A percentile compares a stretch with the other conserved stretches of the same genome.
Evolutionary conservation across 2,329 filamentous ascomycete genomes (phyloP).

Genomic region (Clarireedia hainanense): DNA sequence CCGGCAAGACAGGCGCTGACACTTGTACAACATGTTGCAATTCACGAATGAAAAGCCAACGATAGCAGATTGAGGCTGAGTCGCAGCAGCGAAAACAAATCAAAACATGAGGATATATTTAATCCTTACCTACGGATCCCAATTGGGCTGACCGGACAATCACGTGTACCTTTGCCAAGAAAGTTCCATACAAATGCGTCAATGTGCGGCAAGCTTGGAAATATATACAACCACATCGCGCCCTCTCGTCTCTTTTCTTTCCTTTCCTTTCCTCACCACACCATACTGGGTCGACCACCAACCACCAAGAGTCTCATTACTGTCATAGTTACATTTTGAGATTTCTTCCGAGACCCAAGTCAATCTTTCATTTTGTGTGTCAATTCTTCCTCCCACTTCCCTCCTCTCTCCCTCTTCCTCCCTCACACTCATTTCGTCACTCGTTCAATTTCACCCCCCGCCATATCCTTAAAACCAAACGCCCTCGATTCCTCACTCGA

Average conservation of each 20-base stretch:
- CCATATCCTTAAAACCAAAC: slow-evolving; percentile 17
- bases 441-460: slow-evolving; percentile 22
- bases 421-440: slow-evolving; percentile 26
- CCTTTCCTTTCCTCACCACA: slow-evolving; percentile 27
- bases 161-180: slow-evolving; percentile 2
- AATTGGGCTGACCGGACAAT: slow-evolving; percentile 1
- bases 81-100: not conserved
- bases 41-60: not conserved
- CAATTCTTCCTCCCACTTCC: slow-evolving; percentile 15
- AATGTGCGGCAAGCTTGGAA: not conserved
- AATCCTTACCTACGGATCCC: not conserved
- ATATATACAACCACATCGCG: slow-evolving; percentile 6
- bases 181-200: not conserved
- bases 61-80: slow-evolving; percentile 4
- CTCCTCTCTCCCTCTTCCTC: not conserved
- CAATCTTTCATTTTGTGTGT: slow-evolving; percentile 31
- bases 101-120: slow-evolving; percentile 1
- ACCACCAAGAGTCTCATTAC: slow-evolving; percentile 26
- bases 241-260: slow-evolving; percentile 10
- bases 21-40: not conserved
- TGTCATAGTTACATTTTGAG: slow-evolving; percentile 29
- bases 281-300: slow-evolving; percentile 29
- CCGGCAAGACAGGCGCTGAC: no score
- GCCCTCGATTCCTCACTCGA: slow-evolving; percentile 7
- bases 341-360: slow-evolving; percentile 31